Conservation (phyloP, 192 early-diverging fungal genomes). For the Diversispora eburnea region DNA sequence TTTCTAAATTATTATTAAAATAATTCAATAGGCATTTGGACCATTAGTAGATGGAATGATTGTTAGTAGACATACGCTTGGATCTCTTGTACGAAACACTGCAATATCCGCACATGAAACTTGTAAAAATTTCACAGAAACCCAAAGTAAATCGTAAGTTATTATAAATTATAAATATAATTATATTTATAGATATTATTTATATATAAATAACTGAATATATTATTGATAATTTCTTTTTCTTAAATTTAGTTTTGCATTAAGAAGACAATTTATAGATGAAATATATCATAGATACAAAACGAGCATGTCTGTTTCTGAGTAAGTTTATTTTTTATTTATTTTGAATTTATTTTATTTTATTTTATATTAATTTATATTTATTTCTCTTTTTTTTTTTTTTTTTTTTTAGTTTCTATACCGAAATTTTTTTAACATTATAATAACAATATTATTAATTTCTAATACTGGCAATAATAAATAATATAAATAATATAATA, state of each 20-base stretch:
- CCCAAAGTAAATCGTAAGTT: slow-evolving; percentile 50
- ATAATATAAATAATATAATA: too few relatives aligned
- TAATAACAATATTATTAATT: too few relatives aligned
- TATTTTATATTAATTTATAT: not conserved
- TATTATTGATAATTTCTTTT: not conserved
- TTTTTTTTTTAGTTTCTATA: not conserved
- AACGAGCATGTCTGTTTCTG: slow-evolving; percentile 35
- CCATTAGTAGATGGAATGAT: slow-evolving; percentile 74
- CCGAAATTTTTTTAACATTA: not conserved
- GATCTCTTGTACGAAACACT: slow-evolving; percentile 65
- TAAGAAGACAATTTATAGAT: slow-evolving; percentile 46
- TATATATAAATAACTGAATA: not conserved
- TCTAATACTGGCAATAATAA: too few relatives aligned
- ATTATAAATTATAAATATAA: not conserved
- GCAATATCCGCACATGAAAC: slow-evolving; percentile 63
- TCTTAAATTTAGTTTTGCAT: slow-evolving; percentile 22
- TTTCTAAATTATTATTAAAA: slow-evolving; percentile 12
- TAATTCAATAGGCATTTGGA: slow-evolving; percentile 49
- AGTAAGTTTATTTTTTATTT: slow-evolving; percentile 35
- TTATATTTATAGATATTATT: slow-evolving; percentile 1
- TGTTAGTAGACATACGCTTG: slow-evolving; percentile 63
- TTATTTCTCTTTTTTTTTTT: not conserved
- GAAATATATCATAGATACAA: slow-evolving; percentile 40
- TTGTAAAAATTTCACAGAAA: slow-evolving; percentile 51
- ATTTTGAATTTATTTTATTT: not conserved